phyloP scores from a whole-genome alignment of 1,284 basidiomycete species.

The Pseudozyma pruni region DNA sequence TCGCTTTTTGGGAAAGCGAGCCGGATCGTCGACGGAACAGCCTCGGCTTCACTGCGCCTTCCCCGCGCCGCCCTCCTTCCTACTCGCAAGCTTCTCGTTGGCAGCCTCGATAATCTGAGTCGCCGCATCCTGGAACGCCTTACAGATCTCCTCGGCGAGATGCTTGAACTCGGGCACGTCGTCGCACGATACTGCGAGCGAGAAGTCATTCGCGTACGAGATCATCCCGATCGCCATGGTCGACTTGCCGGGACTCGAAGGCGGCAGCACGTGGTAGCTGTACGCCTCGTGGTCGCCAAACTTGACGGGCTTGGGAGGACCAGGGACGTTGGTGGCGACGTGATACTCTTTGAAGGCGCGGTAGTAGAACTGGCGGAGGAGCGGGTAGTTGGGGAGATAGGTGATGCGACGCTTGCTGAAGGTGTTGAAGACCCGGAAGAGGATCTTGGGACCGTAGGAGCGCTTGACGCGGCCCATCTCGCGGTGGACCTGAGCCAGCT shows the following conservation, averaged over 20 bases:
- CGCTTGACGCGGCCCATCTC: slow-evolving; percentile 65
- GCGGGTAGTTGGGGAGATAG: slow-evolving; percentile 63
- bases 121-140: slow-evolving; percentile 62
- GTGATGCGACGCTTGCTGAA: slow-evolving; percentile 52
- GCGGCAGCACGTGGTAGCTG: slow-evolving; percentile 65
- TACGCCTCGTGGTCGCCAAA: slow-evolving; percentile 66
- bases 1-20: background rate
- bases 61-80: slow-evolving; percentile 14
- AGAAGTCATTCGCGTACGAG: slow-evolving; percentile 63
- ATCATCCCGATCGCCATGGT: slow-evolving; percentile 67
- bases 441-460: slow-evolving; percentile 59
- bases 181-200: slow-evolving; percentile 65
- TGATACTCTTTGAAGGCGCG: slow-evolving; percentile 65
- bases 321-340: slow-evolving; percentile 66
- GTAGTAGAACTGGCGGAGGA: slow-evolving; percentile 58
- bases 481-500: slow-evolving; percentile 58
- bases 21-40: slow-evolving; percentile 39
- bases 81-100: slow-evolving; percentile 28
- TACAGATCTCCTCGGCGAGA: slow-evolving; percentile 59
- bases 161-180: slow-evolving; percentile 62
- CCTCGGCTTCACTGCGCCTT: slow-evolving; percentile 38
- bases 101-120: slow-evolving; percentile 59
- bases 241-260: slow-evolving; percentile 63
- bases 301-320: slow-evolving; percentile 61
- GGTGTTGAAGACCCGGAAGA: slow-evolving; percentile 54